phyloP scores from a whole-genome alignment of 805 yeast genomes.

The Barnettozyma californica region DNA sequence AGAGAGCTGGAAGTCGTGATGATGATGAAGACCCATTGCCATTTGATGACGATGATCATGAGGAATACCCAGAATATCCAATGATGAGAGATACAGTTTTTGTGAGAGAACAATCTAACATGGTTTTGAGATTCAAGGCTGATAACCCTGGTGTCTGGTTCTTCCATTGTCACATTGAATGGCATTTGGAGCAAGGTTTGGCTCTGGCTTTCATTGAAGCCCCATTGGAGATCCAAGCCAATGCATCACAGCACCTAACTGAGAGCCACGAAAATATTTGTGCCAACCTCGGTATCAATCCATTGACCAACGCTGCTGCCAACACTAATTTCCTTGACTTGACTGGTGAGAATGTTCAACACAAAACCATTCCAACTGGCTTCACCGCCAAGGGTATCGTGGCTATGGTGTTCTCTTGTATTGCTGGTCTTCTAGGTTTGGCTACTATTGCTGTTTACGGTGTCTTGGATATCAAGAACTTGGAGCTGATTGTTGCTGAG shows the following conservation, averaged over 20 bases:
- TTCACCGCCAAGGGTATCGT: slow-evolving; percentile 95
- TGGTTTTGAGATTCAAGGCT: slow-evolving; percentile 83
- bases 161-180: slow-evolving; percentile 98
- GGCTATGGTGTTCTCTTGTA: slow-evolving; percentile 84
- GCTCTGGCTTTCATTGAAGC: slow-evolving; percentile 80
- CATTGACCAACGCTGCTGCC: slow-evolving; percentile 86
- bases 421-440: slow-evolving; percentile 83
- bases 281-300: slow-evolving; percentile 44
- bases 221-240: slow-evolving; percentile 60
- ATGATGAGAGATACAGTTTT: slow-evolving; percentile 78
- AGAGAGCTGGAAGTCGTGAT: slow-evolving; percentile 43
- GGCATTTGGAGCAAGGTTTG: slow-evolving; percentile 96
- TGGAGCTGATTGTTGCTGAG: slow-evolving; percentile 51
- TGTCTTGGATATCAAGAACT: slow-evolving; percentile 69
- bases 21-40: slow-evolving; percentile 45
- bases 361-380: slow-evolving; percentile 65
- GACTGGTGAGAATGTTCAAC: slow-evolving; percentile 70
- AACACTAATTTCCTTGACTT: slow-evolving; percentile 65
- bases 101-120: slow-evolving; percentile 78
- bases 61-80: slow-evolving; percentile 65
- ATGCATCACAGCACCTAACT: slow-evolving; percentile 50
- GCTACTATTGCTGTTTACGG: slow-evolving; percentile 77
- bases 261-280: slow-evolving; percentile 60
- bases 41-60: slow-evolving; percentile 47
- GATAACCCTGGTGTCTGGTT: slow-evolving; percentile 98